Conservation (phyloP, 345 rosid genomes). For the Cardamine occulta region DNA sequence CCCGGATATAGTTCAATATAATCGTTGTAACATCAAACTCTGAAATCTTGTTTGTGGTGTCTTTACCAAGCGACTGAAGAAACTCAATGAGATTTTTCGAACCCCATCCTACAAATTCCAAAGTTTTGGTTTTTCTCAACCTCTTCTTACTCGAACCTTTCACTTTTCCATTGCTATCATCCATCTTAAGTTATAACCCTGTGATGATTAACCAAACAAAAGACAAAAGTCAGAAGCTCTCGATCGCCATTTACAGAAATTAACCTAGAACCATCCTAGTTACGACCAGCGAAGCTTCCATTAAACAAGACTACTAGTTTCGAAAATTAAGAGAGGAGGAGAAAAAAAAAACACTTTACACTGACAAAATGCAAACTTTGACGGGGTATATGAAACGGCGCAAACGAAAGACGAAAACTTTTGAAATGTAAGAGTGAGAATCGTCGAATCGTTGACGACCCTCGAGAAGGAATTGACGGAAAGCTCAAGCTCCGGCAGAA, state of each 20-base stretch:
- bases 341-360: neutral
- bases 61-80: slow-evolving; percentile 60
- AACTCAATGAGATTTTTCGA: slow-evolving; percentile 67
- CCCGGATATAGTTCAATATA: slow-evolving; percentile 51
- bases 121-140: slow-evolving; percentile 47
- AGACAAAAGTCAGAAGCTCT: slow-evolving; percentile 1
- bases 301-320: neutral
- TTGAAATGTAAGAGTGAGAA: neutral
- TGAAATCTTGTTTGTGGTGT: slow-evolving; percentile 51
- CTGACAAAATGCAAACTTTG: neutral
- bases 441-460: slow-evolving; percentile 10
- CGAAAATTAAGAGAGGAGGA: neutral
- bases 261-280: neutral
- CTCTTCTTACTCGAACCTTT: slow-evolving; percentile 41
- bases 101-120: slow-evolving; percentile 74
- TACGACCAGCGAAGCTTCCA: neutral
- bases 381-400: slow-evolving; percentile 5
- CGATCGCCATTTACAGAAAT: neutral
- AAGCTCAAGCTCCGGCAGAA: neutral
- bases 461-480: neutral
- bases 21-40: slow-evolving; percentile 53
- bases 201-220: neutral
- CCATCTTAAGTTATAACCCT: slow-evolving; percentile 29
- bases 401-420: neutral
- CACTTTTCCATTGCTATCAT: slow-evolving; percentile 37